Percentiles rank a stretch among this genome's conserved stretches.
Evolutionary conservation across 768 basidiomycete genomes (phyloP).

Genomic region (Albatrellus ellisii): DNA sequence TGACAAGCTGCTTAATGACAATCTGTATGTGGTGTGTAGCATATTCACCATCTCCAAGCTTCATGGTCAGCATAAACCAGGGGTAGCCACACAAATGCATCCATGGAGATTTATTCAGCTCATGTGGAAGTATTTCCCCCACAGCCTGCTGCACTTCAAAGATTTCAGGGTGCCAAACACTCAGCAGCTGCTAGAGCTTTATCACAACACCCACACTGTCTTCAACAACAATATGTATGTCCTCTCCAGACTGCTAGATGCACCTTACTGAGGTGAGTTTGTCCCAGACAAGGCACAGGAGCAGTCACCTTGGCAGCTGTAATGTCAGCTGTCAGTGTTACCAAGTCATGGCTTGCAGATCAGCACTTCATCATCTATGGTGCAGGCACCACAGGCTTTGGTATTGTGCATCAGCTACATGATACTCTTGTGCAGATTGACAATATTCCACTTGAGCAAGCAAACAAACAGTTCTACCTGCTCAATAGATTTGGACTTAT

Average conservation of each 20-base stretch:
- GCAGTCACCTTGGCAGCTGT: conserved; percentile 61
- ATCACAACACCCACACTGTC: conserved; percentile 47
- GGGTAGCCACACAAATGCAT: conserved; percentile 65
- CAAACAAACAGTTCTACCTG: conserved; percentile 56
- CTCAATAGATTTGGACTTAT: conserved; percentile 59
- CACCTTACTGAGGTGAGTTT: background rate
- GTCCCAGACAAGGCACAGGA: conserved; percentile 60
- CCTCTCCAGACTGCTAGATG: background rate
- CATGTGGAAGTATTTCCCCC: conserved; percentile 57
- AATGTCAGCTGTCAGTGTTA: conserved; percentile 56
- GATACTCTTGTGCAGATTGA: conserved; percentile 58
- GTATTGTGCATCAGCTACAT: conserved; percentile 63
- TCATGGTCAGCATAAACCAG: conserved; percentile 22
- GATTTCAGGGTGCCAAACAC: conserved; percentile 78
- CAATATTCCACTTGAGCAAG: conserved; percentile 35
- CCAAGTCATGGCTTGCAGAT: conserved; percentile 48
- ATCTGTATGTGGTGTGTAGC: conserved; percentile 47
- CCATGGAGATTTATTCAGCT: conserved; percentile 71
- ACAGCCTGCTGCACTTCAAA: conserved; percentile 67
- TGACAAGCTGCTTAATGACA: conserved; percentile 43
- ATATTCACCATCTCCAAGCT: background rate
- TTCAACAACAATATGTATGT: conserved; percentile 81
- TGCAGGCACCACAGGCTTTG: conserved; percentile 72
- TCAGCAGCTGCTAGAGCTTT: conserved; percentile 47
- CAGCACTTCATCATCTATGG: conserved; percentile 75